Conservation (phyloP, 306 rosid genomes). For the Abrus precatorius region DNA sequence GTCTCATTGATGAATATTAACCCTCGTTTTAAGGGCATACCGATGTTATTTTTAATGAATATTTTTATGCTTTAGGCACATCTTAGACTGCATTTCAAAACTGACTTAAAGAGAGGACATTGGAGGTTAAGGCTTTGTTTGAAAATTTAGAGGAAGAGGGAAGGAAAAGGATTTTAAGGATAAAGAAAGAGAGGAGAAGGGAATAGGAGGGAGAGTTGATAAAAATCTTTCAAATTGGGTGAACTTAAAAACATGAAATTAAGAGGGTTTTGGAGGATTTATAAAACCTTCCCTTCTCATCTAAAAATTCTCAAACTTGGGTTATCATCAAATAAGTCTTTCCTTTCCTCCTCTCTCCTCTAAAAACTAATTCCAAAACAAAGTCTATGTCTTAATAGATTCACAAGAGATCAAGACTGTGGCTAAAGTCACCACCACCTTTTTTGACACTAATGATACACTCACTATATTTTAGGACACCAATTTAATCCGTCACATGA, state of each 20-base stretch:
- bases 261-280: too few relatives aligned
- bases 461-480: background rate
- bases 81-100: slow-evolving; percentile 38
- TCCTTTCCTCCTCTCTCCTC: too few relatives aligned
- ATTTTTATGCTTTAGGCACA: slow-evolving; percentile 11
- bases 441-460: background rate
- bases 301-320: too few relatives aligned
- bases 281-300: too few relatives aligned
- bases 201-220: too few relatives aligned
- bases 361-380: too few relatives aligned
- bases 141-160: too few relatives aligned
- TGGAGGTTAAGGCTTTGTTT: slow-evolving; percentile 12
- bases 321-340: too few relatives aligned
- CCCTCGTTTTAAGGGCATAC: slow-evolving; percentile 24
- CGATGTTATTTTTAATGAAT: slow-evolving; percentile 10
- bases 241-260: too few relatives aligned
- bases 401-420: slow-evolving; percentile 7
- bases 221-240: too few relatives aligned
- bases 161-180: too few relatives aligned
- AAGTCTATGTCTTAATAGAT: background rate
- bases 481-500: background rate
- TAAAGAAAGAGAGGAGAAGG: too few relatives aligned
- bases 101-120: slow-evolving; percentile 21
- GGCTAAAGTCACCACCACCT: slow-evolving; percentile 10
- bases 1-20: background rate